Evolutionary conservation across 2,329 filamentous ascomycete species (phyloP), one percentile per base, ranked within the genome.

Genomic region (Fusarium poae): DNA sequence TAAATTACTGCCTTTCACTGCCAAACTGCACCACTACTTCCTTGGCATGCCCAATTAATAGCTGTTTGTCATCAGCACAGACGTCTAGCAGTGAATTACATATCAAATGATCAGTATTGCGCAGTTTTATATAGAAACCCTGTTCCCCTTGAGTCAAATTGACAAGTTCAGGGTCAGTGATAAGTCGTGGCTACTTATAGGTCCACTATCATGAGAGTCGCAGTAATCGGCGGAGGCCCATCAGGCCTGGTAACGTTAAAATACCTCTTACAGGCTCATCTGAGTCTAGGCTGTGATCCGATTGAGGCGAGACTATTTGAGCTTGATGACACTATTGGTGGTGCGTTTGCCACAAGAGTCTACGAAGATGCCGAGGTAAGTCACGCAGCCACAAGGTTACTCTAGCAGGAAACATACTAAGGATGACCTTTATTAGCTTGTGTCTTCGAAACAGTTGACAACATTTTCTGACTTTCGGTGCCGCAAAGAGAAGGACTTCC

Each of bases 381-480:
- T 57, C 6, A 21, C 6, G 13, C 6, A 9, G n/a, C 35, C n/a
- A 12, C 35, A 9, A 3, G n/a, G 0, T 8, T 20, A 20, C 10
- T 20, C 11, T 5, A 11, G 6, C 6, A 39, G 35, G 2, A 11
- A 35, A n/a, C 15, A 32, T 1, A 1, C 7, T 5, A 18, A 4
- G 9, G 6, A 16, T 5, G 3, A 7, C 8, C 0, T 34, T 18
- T 7, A 9, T 2, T 15, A 57, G 40, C 40, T 45, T 5, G 55
- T 58, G 4, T 58, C 49, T 6, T 58, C 49, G 0, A 58, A 45
- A 21, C 49, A 55, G 6, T 5, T 58, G 0, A 55, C 49, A 2
- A 45, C 49, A 3, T 55, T 58, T 16, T 58, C 49, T 13, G 49
- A 55, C 18, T 58, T 58, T 12, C 25, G 49, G 4, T 37, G 25